Conservation (phyloP, 2,329 filamentous ascomycete species). For the Talaromyces sp. region DNA sequence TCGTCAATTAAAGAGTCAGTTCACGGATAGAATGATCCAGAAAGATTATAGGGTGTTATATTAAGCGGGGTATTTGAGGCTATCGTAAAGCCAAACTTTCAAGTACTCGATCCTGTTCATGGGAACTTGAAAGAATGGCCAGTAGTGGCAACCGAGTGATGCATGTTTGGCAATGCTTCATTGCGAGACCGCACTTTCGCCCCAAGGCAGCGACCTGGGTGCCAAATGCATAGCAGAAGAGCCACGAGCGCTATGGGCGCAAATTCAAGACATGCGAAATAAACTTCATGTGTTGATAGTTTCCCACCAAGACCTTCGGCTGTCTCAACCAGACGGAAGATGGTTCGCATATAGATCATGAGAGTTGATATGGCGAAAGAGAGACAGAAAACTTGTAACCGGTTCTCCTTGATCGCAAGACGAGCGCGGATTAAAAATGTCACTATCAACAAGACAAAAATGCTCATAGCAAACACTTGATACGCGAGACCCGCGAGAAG, state of each 20-base stretch:
- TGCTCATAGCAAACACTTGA: conserved; percentile 15
- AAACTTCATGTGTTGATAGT: conserved; percentile 15
- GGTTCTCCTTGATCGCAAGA: conserved; percentile 5
- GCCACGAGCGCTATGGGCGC: conserved; percentile 19
- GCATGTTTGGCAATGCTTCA: neutral
- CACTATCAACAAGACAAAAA: conserved; percentile 12
- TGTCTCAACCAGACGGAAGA: conserved; percentile 19
- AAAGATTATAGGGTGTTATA: no score
- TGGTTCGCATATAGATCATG: conserved; percentile 20
- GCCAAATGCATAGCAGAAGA: conserved; percentile 15
- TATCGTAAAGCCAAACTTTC: no score
- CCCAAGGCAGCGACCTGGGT: conserved; percentile 16
- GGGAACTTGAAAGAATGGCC: no score
- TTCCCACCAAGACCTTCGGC: conserved; percentile 15
- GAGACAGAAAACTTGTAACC: conserved; percentile 7
- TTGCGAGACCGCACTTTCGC: neutral
- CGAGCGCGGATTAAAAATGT: conserved; percentile 10
- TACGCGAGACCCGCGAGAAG: conserved; percentile 11
- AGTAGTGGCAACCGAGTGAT: no score
- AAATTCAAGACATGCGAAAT: conserved; percentile 21
- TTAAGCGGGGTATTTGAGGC: no score
- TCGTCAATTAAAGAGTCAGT: no score
- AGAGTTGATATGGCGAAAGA: conserved; percentile 15
- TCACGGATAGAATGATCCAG: no score
- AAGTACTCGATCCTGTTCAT: no score